Evolutionary conservation across 148 eudicot species (phyloP).

Genomic region (Nepenthes mirabilis): DNA sequence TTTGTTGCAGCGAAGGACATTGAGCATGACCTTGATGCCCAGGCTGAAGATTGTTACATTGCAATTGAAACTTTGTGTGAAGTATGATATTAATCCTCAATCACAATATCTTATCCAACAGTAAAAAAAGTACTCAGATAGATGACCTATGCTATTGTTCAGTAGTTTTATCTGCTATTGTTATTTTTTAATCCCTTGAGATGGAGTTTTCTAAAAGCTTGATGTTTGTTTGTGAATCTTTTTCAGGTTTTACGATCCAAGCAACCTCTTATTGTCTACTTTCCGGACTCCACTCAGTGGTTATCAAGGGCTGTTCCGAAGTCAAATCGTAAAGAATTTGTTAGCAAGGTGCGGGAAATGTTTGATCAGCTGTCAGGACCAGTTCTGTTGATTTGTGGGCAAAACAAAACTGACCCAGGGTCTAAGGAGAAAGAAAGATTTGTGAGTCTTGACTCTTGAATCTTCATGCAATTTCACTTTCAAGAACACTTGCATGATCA

Average conservation of each 20-base stretch:
- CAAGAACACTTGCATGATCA: not conserved
- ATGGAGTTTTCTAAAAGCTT: too few relatives aligned
- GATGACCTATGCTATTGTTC: not conserved
- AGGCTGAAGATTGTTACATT: constrained; percentile 52
- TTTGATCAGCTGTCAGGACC: constrained; percentile 83
- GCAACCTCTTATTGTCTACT: constrained; percentile 87
- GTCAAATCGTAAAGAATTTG: constrained; percentile 69
- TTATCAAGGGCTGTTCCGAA: constrained; percentile 77
- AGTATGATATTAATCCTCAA: constrained; percentile 28
- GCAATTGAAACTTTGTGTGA: constrained; percentile 85
- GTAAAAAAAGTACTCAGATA: not conserved
- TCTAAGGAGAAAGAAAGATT: constrained; percentile 85
- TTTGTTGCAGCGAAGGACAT: constrained; percentile 55
- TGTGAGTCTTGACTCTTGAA: constrained; percentile 34
- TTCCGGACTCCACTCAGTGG: constrained; percentile 86
- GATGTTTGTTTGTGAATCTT: not conserved
- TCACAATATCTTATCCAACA: not conserved
- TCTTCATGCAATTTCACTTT: not conserved
- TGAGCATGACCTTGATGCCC: constrained; percentile 74
- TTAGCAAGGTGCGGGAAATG: constrained; percentile 72
- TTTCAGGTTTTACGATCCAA: constrained; percentile 52
- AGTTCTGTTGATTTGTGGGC: constrained; percentile 83
- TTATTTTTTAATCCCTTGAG: not conserved
- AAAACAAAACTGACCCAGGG: constrained; percentile 74
- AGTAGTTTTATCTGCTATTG: not conserved